Conservation (phyloP, 2,329 filamentous ascomycete genomes). For the Microdochium bolleyi region DNA sequence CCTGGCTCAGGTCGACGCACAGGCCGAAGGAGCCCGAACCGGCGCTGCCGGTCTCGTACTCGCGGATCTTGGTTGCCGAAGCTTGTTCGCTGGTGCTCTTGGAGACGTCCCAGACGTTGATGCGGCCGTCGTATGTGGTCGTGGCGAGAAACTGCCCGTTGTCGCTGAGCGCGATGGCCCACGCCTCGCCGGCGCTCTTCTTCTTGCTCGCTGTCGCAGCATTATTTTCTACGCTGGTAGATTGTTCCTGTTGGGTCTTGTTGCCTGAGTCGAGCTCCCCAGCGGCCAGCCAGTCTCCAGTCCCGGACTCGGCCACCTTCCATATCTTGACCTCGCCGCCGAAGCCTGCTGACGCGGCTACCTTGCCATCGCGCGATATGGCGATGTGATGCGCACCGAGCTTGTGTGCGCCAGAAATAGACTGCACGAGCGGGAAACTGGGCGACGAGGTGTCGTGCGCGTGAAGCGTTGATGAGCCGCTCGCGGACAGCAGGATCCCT, state of each 20-base stretch:
- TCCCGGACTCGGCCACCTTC: constrained; percentile 53
- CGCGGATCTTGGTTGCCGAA: constrained; percentile 55
- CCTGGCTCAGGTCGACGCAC: constrained; percentile 70
- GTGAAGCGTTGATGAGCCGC: constrained; percentile 74
- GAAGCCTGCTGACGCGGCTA: constrained; percentile 80
- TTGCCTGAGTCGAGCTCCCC: constrained; percentile 29
- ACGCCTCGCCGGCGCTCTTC: constrained; percentile 64
- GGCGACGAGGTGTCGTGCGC: constrained; percentile 67
- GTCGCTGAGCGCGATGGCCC: constrained; percentile 80
- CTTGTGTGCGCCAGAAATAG: constrained; percentile 71
- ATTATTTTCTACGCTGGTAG: constrained; percentile 16
- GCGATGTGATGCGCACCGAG: constrained; percentile 88
- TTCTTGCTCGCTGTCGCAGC: constrained; percentile 21
- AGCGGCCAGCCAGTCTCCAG: constrained; percentile 44
- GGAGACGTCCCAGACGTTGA: constrained; percentile 78
- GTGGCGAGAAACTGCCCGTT: constrained; percentile 80
- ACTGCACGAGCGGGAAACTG: constrained; percentile 71
- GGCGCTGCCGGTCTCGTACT: constrained; percentile 71
- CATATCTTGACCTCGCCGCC: constrained; percentile 84
- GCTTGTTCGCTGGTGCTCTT: constrained; percentile 35
- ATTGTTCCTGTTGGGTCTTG: constrained; percentile 13
- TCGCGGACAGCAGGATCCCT: constrained; percentile 70
- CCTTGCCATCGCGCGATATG: constrained; percentile 58
- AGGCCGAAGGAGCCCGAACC: constrained; percentile 82
- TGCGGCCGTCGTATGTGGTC: constrained; percentile 78